A percentile compares a stretch with the other conserved stretches of the same genome.
These are phyloP conservation scores for Passiflora organensis DNA, from an alignment of 345 rosid species.

Conservation along the genomic window DNA sequence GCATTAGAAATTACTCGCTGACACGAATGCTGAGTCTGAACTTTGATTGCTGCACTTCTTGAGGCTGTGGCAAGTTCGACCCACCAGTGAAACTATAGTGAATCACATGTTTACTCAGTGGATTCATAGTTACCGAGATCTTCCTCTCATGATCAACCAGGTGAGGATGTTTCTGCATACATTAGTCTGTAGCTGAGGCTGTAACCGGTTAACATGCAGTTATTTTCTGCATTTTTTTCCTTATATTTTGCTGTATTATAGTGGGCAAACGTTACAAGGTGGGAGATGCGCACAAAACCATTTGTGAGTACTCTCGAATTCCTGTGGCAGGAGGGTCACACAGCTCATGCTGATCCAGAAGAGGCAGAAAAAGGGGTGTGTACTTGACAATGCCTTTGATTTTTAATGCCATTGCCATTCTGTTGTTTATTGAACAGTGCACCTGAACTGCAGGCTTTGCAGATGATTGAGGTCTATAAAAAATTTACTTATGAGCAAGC, in stretches of 20 bases:
- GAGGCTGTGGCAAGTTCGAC: slow-evolving; percentile 98
- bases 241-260: slow-evolving; percentile 9
- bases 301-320: slow-evolving; percentile 94
- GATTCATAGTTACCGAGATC: slow-evolving; percentile 93
- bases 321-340: slow-evolving; percentile 98
- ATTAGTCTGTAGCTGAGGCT: background rate
- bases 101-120: slow-evolving; percentile 97
- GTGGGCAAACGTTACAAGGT: slow-evolving; percentile 98
- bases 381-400: slow-evolving; percentile 11
- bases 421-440: slow-evolving; percentile 18
- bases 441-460: slow-evolving; percentile 60
- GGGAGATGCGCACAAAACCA: slow-evolving; percentile 95
- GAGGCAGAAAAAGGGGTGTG: slow-evolving; percentile 95
- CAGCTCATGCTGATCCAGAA: slow-evolving; percentile 81
- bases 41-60: slow-evolving; percentile 61
- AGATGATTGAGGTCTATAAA: slow-evolving; percentile 85
- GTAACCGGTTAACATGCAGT: background rate
- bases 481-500: slow-evolving; percentile 90
- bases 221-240: background rate
- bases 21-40: slow-evolving; percentile 33
- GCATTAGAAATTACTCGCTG: no score
- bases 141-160: slow-evolving; percentile 94
- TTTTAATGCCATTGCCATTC: slow-evolving; percentile 2
- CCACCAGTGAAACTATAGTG: slow-evolving; percentile 93
- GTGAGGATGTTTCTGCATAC: slow-evolving; percentile 22